These are phyloP conservation scores for Orychophragmus violaceus DNA, from an alignment of 345 rosid species.

Conservation along the genomic window DNA sequence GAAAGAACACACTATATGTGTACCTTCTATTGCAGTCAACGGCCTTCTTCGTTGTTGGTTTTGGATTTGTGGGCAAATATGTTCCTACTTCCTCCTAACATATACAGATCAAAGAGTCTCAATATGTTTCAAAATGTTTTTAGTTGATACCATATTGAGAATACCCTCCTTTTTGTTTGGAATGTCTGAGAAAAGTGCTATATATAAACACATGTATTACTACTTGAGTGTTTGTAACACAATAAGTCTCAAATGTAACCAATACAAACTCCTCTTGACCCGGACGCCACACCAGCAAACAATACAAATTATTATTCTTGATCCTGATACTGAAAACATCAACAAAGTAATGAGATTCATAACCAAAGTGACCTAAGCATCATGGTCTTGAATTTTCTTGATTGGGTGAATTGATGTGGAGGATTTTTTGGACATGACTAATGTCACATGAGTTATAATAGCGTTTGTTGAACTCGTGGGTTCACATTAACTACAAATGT, in stretches of 20 bases:
- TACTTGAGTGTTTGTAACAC: conserved; percentile 5
- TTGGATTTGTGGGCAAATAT: conserved; percentile 68
- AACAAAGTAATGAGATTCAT: too few relatives aligned
- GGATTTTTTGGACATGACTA: too few relatives aligned
- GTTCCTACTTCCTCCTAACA: conserved; percentile 38
- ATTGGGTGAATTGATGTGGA: too few relatives aligned
- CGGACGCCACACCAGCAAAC: neutral
- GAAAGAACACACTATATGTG: conserved; percentile 59
- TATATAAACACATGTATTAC: neutral
- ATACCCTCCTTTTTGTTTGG: neutral
- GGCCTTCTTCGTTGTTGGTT: conserved; percentile 70
- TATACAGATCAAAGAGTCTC: conserved; percentile 14
- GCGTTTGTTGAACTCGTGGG: too few relatives aligned
- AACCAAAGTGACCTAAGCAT: too few relatives aligned
- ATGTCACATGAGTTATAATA: too few relatives aligned
- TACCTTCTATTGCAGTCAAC: conserved; percentile 59
- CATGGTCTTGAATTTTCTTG: too few relatives aligned
- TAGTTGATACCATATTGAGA: conserved; percentile 23
- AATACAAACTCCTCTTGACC: neutral
- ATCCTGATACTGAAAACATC: too few relatives aligned
- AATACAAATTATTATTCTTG: too few relatives aligned
- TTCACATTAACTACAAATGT: too few relatives aligned
- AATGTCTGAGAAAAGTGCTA: neutral
- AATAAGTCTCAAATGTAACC: neutral
- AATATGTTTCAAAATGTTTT: conserved; percentile 17